A percentile compares a stretch with the other conserved stretches of the same genome.
Conservation (phyloP, 768 basidiomycete genomes). For the Kwoniella bestiolae region DNA sequence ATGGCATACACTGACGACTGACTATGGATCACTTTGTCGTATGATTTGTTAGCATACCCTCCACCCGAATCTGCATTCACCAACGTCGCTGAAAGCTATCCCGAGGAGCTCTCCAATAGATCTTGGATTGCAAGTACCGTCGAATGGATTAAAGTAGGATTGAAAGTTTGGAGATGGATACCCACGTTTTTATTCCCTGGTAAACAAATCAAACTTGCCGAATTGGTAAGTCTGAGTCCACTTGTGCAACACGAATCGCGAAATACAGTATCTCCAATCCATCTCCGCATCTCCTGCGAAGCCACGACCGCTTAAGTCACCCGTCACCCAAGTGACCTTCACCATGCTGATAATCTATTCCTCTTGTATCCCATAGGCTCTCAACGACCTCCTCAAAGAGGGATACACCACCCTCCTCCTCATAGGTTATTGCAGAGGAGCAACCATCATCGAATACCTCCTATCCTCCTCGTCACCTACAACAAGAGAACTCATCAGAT, state of each 20-base stretch:
- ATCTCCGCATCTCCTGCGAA: too few species aligned
- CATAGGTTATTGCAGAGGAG: slow-evolving; percentile 47
- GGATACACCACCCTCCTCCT: slow-evolving; percentile 36
- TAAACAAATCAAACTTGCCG: slow-evolving; percentile 20
- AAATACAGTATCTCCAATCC: too few species aligned
- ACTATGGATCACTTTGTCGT: too few species aligned
- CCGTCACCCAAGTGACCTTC: too few species aligned
- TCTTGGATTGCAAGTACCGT: too few species aligned
- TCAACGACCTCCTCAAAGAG: slow-evolving; percentile 31
- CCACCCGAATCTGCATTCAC: slow-evolving; percentile 5
- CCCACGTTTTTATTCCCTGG: slow-evolving; percentile 9
- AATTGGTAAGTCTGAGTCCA: slow-evolving; percentile 31
- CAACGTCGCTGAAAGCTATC: too few species aligned
- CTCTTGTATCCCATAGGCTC: slow-evolving; percentile 17
- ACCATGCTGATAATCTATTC: too few species aligned
- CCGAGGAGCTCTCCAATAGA: too few species aligned
- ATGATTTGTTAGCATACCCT: slow-evolving; percentile 27
- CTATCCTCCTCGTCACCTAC: slow-evolving; percentile 11
- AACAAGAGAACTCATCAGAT: slow-evolving; percentile 19
- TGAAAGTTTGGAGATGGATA: slow-evolving; percentile 9
- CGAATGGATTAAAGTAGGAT: too few species aligned
- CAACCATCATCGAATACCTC: slow-evolving; percentile 33
- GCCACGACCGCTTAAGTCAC: too few species aligned
- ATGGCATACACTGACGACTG: too few species aligned
- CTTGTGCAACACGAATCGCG: too few species aligned